Base-by-base conservation (phyloP, 2,329 filamentous ascomycete species). In the Neopestalotiopsis clavispora region DNA sequence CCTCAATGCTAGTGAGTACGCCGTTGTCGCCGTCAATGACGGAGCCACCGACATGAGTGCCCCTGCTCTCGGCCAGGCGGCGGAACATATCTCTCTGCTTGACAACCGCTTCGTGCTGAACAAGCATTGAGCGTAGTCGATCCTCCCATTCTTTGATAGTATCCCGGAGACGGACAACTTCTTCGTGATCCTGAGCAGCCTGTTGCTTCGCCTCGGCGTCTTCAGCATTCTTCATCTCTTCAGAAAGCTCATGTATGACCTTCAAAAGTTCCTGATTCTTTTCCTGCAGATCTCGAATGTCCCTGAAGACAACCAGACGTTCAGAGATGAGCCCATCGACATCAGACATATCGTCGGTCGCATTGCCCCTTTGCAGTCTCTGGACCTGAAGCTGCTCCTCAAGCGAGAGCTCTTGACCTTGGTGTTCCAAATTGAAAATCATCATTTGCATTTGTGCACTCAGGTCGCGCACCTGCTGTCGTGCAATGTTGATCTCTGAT, bases 11-110 rank as follows among this genome's bases (percentile, higher is more conserved):
- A 68, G 84, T 83, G 66, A 91, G 81, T 38, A 89, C 85, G 66
- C 85, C 83, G 17, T 88, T 86, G 69, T 91, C 66, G 49, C 68
- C 90, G 1, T 92, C 93, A 76, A 97, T 91, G 64, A 90, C 85
- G 1, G 91, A 91, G 17, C 88, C 84, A 70, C 94, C 91, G 13
- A 83, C 85, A 78, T 88, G 77, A 77, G 87, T 76, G 76, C 85
- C 78, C 82, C 90, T 80, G 71, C 96, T 93, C 73, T 95, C 93
- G 38, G 98, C 88, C 84, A 98, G 95, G 66, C 95, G 94, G 28
- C 95, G 91, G 90, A 98, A 98, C 89, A 98, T 98, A 78, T 99
- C 95, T 71, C 96, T 91, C 82, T 99, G 96, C 75, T 94, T 94
- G 78, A 96, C 94, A 79, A 97, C 97, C 79, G 94, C 97, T 83